These are phyloP conservation scores for Fusarium succisae DNA, from an alignment of 2,329 filamentous ascomycete genomes.

Conservation along the genomic window DNA sequence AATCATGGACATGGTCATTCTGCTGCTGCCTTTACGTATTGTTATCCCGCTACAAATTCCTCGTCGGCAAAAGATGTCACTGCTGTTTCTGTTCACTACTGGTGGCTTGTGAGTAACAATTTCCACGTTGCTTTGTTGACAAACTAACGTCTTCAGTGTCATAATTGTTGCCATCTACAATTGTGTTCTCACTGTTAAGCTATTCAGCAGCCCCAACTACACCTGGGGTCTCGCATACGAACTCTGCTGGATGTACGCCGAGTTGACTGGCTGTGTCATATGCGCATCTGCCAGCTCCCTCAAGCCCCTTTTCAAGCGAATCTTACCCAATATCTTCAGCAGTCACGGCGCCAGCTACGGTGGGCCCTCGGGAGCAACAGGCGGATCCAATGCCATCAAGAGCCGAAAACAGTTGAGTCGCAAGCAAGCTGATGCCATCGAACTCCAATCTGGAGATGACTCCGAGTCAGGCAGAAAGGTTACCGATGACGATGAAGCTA, in stretches of 20 bases:
- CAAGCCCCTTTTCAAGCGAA: slow-evolving; percentile 34
- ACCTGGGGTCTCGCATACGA: slow-evolving; percentile 39
- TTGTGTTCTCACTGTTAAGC: slow-evolving; percentile 33
- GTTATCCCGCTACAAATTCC: slow-evolving; percentile 31
- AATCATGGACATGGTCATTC: slow-evolving; percentile 34
- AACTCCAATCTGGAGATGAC: slow-evolving; percentile 35
- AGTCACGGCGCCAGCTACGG: slow-evolving; percentile 12
- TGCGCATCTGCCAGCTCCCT: slow-evolving; percentile 37
- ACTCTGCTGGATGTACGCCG: slow-evolving; percentile 40
- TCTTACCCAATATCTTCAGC: slow-evolving; percentile 20
- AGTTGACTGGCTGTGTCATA: slow-evolving; percentile 37
- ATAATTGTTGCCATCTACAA: slow-evolving; percentile 39
- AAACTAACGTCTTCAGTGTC: not conserved
- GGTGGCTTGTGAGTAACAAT: slow-evolving; percentile 28
- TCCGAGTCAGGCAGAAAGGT: slow-evolving; percentile 29
- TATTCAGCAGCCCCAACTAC: slow-evolving; percentile 31
- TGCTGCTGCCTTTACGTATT: slow-evolving; percentile 25
- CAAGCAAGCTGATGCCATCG: slow-evolving; percentile 32
- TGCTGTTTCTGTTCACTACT: slow-evolving; percentile 33
- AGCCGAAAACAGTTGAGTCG: slow-evolving; percentile 30
- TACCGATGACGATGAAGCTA: slow-evolving; percentile 28
- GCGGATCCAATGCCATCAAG: slow-evolving; percentile 14
- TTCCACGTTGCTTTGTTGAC: accelerated
- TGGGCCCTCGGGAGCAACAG: not conserved
- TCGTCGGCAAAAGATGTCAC: slow-evolving; percentile 26